phyloP scores from a whole-genome alignment of 768 basidiomycete species.

The Goffeauzyma gilvescens region DNA sequence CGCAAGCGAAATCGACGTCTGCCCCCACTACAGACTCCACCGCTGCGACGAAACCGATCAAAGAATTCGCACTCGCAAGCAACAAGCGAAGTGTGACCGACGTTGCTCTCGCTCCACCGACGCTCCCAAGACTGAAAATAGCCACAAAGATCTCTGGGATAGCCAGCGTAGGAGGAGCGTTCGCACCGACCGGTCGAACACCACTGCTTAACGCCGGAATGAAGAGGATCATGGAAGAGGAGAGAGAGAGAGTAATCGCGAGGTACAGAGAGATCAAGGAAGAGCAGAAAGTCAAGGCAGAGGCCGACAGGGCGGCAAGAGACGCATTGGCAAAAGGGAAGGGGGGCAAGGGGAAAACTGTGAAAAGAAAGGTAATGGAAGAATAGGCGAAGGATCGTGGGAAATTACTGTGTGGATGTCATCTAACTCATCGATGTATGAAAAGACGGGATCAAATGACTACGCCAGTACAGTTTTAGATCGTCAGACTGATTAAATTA shows the following conservation, averaged over 20 bases:
- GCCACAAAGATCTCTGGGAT: too few relatives aligned
- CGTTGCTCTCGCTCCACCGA: conserved; percentile 26
- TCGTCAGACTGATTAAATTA: too few relatives aligned
- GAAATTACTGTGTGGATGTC: too few relatives aligned
- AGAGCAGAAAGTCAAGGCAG: conserved; percentile 14
- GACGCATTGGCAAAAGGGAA: too few relatives aligned
- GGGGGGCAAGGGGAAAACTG: too few relatives aligned
- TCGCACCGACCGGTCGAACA: conserved; percentile 11
- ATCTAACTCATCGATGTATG: too few relatives aligned
- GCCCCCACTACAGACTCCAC: background rate
- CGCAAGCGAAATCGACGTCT: background rate
- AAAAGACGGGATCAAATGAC: too few relatives aligned
- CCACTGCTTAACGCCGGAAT: conserved; percentile 25
- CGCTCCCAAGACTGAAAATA: conserved; percentile 16
- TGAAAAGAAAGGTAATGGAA: too few relatives aligned
- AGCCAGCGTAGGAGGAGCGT: conserved; percentile 1
- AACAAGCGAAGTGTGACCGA: conserved; percentile 21
- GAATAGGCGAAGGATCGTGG: too few relatives aligned
- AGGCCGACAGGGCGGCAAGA: too few relatives aligned
- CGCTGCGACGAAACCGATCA: background rate
- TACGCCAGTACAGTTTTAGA: too few relatives aligned
- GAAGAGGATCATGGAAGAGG: conserved; percentile 25
- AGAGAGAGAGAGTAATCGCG: conserved; percentile 26
- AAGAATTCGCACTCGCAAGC: conserved; percentile 14
- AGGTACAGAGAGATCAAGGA: conserved; percentile 30